Evolutionary conservation across 2,329 filamentous ascomycete species (phyloP).

Genomic region (Coleophoma crateriformis): DNA sequence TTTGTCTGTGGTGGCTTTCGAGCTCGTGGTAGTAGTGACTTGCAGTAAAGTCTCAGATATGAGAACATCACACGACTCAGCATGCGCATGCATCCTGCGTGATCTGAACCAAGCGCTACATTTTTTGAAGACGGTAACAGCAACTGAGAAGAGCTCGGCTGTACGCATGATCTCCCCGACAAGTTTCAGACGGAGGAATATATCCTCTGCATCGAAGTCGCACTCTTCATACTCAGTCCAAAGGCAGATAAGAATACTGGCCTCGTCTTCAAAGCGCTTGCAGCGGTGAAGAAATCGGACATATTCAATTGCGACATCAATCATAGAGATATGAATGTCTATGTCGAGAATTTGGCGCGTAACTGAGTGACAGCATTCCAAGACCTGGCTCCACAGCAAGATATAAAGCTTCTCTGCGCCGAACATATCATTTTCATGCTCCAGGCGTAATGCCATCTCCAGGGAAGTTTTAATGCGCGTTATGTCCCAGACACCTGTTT

Average conservation of each 20-base stretch:
- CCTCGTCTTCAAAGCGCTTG: constrained; percentile 5
- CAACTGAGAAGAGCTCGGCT: constrained; percentile 1
- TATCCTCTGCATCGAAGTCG: constrained; percentile 5
- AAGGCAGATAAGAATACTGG: constrained; percentile 4
- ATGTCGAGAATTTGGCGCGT: constrained; percentile 3
- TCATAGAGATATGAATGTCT: constrained; percentile 12
- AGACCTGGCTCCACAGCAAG: constrained; percentile 16
- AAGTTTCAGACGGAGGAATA: constrained; percentile 5
- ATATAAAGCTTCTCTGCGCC: constrained; percentile 17
- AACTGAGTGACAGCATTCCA: constrained; percentile 12
- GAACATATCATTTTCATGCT: constrained; percentile 5
- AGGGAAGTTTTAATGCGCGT: constrained; percentile 1
- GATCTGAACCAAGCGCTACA: constrained; percentile 6
- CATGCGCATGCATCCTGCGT: constrained; percentile 2
- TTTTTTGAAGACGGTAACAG: constrained; percentile 6
- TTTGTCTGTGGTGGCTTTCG: not conserved
- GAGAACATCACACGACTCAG: constrained; percentile 2
- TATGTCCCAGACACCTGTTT: constrained; percentile 1
- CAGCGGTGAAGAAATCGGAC: constrained; percentile 6
- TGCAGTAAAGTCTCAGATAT: constrained; percentile 2
- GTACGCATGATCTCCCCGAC: constrained; percentile 5
- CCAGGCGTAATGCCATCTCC: constrained; percentile 2
- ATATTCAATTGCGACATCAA: constrained; percentile 15
- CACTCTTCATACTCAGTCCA: constrained; percentile 8
- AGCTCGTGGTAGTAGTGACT: not conserved